Evolutionary conservation across 2,329 filamentous ascomycete genomes (phyloP), one percentile per base, ranked within the genome.

Genomic region (Pestalotiopsis sp.): DNA sequence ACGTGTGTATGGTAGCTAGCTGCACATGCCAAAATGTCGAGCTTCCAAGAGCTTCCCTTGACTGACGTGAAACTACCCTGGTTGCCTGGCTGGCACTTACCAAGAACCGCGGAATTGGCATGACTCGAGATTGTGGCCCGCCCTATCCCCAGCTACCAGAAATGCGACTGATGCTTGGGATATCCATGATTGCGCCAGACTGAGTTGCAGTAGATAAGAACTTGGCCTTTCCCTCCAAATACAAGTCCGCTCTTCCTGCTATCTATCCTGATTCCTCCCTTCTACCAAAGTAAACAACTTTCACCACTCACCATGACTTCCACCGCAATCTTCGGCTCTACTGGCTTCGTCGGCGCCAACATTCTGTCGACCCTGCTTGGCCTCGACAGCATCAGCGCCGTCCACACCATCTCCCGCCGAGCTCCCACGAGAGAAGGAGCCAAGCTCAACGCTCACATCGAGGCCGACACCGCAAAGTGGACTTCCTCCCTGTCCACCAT

Each of bases 391-490:
- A 84, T 88, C 78, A 81, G 83, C 72, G 80, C 85, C 67, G 80
- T 93, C 38, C 81, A 87, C 76, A 91, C 91, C 73, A 89, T 92
- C 81, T 86, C 91, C 25, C 91, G 92, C 65, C 91, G 91, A 76
- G 81, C 85, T 4, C 90, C 91, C 59, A 83, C 86, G 69, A 78
- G 85, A 66, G 77, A 82, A 27, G 84, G 84, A 23, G 74, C 85
- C n/a, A 92, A 91, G 73, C 87, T 95, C 71, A 84, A 87, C 66
- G 85, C 90, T n/a, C 82, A 92, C 72, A 80, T 92, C 75, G 90
- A 92, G 31, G 72, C 86, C 73, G 92, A 97, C 78, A 90, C 89
- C 1, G 79, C 87, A 7, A 85, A 87, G 76, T 98, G 94, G 95
- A 81, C 88, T 2, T 73, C 84, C 11, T 82, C 86, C 73, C 86